Base-by-base conservation (phyloP, 176 grass and related monocot genomes). In the Otatea glauca region DNA sequence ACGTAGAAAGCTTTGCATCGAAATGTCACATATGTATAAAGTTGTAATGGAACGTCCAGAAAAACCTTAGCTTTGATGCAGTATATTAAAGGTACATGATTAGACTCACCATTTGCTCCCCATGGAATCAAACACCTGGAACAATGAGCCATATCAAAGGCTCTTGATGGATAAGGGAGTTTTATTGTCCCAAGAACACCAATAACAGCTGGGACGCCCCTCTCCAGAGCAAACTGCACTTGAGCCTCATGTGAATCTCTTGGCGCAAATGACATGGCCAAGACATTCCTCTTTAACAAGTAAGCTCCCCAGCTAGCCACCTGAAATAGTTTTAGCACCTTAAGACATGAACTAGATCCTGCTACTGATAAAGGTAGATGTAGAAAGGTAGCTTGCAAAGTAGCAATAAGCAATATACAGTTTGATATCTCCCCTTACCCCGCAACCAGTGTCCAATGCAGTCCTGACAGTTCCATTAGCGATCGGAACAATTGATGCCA, bases 71-170 rank as follows among this genome's bases (percentile, higher is more conserved):
- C 32, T 49, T 68, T 29, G n/a, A 87, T 53, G 76, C 29, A 86
- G 25, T 50, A 83, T 74, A 87, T 65, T 15, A 48, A 71, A 79
- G 35, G 51, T 44, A 37, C 23, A 68, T 23, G 43, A 68, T 50
- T 47, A 77, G 63, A 35, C 92, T 92, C 66, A 98, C 95, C 90
- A 49, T 93, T 93, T 74, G 85, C 51, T 78, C 91, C 91, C 95
- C 95, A 97, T 64, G 92, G 95, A 87, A 97, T 97, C 75, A 97
- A 83, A 78, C 95, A 97, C 61, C 95, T 92, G 18, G 95, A 97
- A 81, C 95, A 97, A 88, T 97, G 95, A 76, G 95, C 95, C 95
- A 97, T 94, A 87, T 97, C 95, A 89, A 97, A 97, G 69, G 95
- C 93, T 82, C 92, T 94, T 41, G 92, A 65, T 78, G 95, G 95